phyloP scores from a whole-genome alignment of 768 basidiomycete genomes.

The Naganishia randhawae region DNA sequence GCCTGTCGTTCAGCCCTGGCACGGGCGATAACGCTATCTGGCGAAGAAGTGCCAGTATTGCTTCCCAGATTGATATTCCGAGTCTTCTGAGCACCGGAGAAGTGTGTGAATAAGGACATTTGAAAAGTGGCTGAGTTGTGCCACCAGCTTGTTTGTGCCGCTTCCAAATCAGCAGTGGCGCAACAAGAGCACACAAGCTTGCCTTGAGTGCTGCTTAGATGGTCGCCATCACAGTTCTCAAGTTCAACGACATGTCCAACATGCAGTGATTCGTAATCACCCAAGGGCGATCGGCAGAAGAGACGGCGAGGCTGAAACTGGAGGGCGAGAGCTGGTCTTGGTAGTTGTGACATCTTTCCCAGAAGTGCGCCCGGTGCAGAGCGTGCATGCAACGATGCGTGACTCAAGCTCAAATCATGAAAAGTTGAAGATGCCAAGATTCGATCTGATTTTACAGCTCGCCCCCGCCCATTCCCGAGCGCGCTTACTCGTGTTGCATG shows the following conservation, averaged over 20 bases:
- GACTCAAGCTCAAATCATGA: background rate
- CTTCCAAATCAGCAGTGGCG: too few species aligned
- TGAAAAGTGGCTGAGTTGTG: background rate
- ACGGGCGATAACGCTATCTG: conserved; percentile 35
- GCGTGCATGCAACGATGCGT: too few species aligned
- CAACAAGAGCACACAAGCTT: too few species aligned
- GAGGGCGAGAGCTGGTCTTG: background rate
- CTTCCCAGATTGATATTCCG: conserved; percentile 44
- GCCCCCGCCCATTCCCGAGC: background rate
- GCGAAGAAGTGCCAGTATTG: conserved; percentile 40
- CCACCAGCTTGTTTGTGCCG: too few species aligned
- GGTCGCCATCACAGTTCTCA: background rate
- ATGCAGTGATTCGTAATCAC: background rate
- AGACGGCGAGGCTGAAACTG: background rate
- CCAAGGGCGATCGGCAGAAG: background rate
- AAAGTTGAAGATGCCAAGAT: background rate
- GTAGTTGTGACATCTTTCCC: too few species aligned
- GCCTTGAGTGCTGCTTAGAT: too few species aligned
- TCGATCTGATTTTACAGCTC: background rate
- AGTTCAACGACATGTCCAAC: background rate
- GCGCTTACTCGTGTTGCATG: background rate
- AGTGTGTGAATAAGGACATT: conserved; percentile 29
- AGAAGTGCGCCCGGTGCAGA: too few species aligned
- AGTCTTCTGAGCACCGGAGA: conserved; percentile 4
- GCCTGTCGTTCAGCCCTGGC: conserved; percentile 41